Evolutionary conservation across 257 asterid genomes (phyloP).

Genomic region (Leptodermis oblonga): DNA sequence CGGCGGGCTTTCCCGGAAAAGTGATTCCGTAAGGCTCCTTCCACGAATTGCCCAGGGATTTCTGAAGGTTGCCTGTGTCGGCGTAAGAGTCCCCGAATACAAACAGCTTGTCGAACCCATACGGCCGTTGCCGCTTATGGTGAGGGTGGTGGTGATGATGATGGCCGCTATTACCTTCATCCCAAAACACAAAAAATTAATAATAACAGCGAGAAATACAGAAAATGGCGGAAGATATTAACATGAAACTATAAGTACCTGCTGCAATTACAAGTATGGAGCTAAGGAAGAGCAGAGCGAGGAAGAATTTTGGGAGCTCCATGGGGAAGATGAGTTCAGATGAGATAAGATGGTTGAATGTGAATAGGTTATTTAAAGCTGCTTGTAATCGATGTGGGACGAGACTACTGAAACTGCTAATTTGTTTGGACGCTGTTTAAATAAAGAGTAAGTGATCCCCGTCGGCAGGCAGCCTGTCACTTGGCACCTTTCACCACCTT

Average conservation of each 20-base stretch:
- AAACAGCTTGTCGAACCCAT: slow-evolving; percentile 44
- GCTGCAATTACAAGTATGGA: slow-evolving; percentile 34
- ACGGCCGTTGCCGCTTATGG: neutral
- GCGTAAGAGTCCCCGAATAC: slow-evolving; percentile 95
- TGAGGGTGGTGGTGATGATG: slow-evolving; percentile 19
- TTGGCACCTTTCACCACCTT: too few relatives aligned
- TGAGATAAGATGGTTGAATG: too few relatives aligned
- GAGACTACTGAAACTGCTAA: neutral
- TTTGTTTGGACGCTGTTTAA: slow-evolving; percentile 1
- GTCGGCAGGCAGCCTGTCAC: too few relatives aligned
- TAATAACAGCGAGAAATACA: neutral
- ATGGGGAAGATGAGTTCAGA: slow-evolving; percentile 28
- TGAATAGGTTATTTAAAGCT: neutral
- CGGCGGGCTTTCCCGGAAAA: slow-evolving; percentile 94
- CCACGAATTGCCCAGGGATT: slow-evolving; percentile 62
- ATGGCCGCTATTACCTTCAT: slow-evolving; percentile 23
- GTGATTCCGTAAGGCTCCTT: slow-evolving; percentile 72
- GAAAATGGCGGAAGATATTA: neutral
- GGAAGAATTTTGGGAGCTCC: slow-evolving; percentile 32
- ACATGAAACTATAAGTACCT: too few relatives aligned
- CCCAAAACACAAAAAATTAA: neutral
- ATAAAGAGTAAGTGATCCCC: neutral
- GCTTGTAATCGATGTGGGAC: neutral
- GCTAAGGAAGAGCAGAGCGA: slow-evolving; percentile 29
- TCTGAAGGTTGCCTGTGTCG: slow-evolving; percentile 74